A percentile compares a stretch with the other conserved stretches of the same genome.
Evolutionary conservation across 1,284 basidiomycete genomes (phyloP).

Genomic region (Schizophyllum commune): DNA sequence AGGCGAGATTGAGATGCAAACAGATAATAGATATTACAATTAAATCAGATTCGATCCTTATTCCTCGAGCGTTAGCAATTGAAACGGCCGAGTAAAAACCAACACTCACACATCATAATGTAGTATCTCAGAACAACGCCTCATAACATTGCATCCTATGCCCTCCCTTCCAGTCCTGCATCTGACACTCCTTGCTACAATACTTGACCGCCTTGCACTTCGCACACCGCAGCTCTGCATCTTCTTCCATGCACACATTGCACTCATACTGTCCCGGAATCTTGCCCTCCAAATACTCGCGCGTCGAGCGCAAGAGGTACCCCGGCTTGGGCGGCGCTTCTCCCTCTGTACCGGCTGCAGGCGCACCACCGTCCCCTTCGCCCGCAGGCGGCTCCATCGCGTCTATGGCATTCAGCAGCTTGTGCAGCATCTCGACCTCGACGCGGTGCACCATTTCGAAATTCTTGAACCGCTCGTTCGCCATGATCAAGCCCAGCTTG

Average conservation of each 20-base stretch:
- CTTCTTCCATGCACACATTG: slow-evolving; percentile 8
- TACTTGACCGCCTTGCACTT: slow-evolving; percentile 14
- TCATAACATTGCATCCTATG: slow-evolving; percentile 14
- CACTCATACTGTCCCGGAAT: slow-evolving; percentile 8
- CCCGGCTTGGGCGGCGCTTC: no score
- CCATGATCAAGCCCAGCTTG: slow-evolving; percentile 2
- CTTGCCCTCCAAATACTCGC: slow-evolving; percentile 10
- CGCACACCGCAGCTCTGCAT: slow-evolving; percentile 11
- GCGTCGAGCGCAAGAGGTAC: slow-evolving; percentile 12
- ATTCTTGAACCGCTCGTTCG: neutral
- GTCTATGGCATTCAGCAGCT: slow-evolving; percentile 9
- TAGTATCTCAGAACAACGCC: slow-evolving; percentile 10
- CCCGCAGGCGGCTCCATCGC: neutral
- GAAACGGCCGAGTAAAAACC: no score
- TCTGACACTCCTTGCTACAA: slow-evolving; percentile 13
- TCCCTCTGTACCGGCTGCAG: no score
- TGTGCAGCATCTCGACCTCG: slow-evolving; percentile 11
- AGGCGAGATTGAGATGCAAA: no score
- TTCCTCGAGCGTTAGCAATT: no score
- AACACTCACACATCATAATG: no score
- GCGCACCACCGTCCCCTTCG: neutral
- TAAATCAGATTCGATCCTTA: no score
- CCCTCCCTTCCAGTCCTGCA: slow-evolving; percentile 16
- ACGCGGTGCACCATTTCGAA: slow-evolving; percentile 1
- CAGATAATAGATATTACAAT: no score